Base-by-base conservation (phyloP, 2,329 filamentous ascomycete genomes). In the Neofusicoccum umdonicola region DNA sequence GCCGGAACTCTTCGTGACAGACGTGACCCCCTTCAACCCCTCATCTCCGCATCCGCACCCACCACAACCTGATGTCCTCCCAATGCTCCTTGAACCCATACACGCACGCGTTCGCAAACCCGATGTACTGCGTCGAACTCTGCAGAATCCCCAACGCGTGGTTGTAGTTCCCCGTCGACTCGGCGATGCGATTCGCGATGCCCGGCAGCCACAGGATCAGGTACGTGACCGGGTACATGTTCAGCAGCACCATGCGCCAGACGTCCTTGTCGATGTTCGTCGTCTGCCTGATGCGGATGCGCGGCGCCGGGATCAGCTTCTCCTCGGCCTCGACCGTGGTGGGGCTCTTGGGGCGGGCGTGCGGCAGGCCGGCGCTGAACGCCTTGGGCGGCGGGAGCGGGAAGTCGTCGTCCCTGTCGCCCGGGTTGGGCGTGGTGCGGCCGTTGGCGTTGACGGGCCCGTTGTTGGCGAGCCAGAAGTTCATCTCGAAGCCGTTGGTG, bases 221-320 rank as follows among this genome's bases (percentile, higher is more conserved):
- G 61, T 77, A 77, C 1, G 72, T 66, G n/a, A 75, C 67, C 0
- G 75, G 74, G 42, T 77, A 77, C 13, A 72, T 69, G 61, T 76
- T 76, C 13, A 76, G 65, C 1, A 75, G 66, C n/a, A 76, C 54
- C 71, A 76, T 76, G 22, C 65, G 66, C 66, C 67, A 68, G 35
- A 73, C 67, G 13, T 73, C 70, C 31, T 39, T 47, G 8, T 60
- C 56, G n/a, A 60, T 47, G 9, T 47, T 45, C n/a, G 41, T 47
- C 56, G 42, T 47, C 42, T 47, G 56, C 42, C 56, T 47, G 41
- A 60, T 60, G 8, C 56, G 7, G 5, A 60, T 37, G 4, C 56
- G 13, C 41, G 56, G 56, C 56, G 42, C 15, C 22, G 56, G 15
- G 15, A 60, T 60, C 41, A 60, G 56, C 42, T 60, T 60, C 56